A percentile compares a stretch with the other conserved stretches of the same genome.
These are phyloP conservation scores for Cryomyces antarcticus DNA, from an alignment of 495 filamentous ascomycete genomes.

Conservation along the genomic window DNA sequence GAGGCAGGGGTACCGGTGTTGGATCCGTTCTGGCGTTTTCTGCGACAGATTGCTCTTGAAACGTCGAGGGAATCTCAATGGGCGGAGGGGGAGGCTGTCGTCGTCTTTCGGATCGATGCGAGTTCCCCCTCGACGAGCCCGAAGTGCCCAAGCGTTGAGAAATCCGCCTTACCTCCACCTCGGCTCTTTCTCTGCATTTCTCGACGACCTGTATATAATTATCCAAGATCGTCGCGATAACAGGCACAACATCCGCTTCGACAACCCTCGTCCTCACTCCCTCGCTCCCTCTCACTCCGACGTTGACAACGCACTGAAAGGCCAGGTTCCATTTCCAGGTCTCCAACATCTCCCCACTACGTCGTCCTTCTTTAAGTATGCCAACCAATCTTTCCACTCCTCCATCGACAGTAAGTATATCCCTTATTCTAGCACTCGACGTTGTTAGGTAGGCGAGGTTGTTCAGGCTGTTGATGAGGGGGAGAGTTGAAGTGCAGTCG, in stretches of 20 bases:
- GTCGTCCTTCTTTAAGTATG: conserved; percentile 84
- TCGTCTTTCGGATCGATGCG: not conserved
- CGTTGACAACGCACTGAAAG: conserved; percentile 97
- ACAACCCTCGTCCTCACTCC: conserved; percentile 83
- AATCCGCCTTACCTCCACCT: conserved; percentile 36
- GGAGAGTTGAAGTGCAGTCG: conserved; percentile 93
- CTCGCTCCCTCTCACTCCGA: conserved; percentile 90
- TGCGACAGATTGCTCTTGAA: too few species aligned
- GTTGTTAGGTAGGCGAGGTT: conserved; percentile 96
- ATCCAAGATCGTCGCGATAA: conserved; percentile 96
- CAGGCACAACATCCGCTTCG: conserved; percentile 96
- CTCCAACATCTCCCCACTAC: conserved; percentile 90
- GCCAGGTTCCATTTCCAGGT: conserved; percentile 99
- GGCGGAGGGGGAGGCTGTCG: conserved; percentile 34
- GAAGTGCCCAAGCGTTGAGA: conserved; percentile 16
- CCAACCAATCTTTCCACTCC: conserved; percentile 89
- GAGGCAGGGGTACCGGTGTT: too few species aligned
- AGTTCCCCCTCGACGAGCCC: not conserved
- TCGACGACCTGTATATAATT: conserved; percentile 96
- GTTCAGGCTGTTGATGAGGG: conserved; percentile 93
- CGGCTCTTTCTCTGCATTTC: conserved; percentile 65
- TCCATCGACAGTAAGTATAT: conserved; percentile 95
- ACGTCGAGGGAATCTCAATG: conserved; percentile 45
- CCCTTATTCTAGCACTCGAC: conserved; percentile 90
- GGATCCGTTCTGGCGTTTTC: too few species aligned